Base-by-base conservation (phyloP, 1,284 basidiomycete genomes). In the Trichosporon sp. region DNA sequence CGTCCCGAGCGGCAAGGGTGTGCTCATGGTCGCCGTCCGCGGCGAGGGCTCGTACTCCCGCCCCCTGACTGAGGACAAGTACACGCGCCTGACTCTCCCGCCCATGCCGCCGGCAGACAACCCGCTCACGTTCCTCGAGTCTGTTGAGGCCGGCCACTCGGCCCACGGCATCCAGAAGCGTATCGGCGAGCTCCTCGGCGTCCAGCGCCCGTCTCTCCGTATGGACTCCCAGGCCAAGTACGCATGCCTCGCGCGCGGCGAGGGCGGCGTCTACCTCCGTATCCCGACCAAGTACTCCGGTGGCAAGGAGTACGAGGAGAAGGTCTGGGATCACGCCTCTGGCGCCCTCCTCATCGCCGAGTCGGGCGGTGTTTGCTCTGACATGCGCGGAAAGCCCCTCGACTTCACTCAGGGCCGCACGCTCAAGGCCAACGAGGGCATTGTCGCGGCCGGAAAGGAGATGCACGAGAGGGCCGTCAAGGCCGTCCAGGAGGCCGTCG, bases 211-310 rank as follows among this genome's bases (percentile, higher is more conserved):
- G 87, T 80, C 78, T 67, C 72, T 91, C n/a, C 88, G 94, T 35
- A 98, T 99, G 94, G 97, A 99, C 83, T 94, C 92, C 81, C 96
- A 98, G 84, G 95, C 95, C 7, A 99, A 99, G 85, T 99, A 99
- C 79, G 91, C 91, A 38, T 91, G 91, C 78, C 89, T 98, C 16
- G 90, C 91, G 1, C 87, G 96, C 56, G 94, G 95, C 0, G 93
- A 97, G 73, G 94, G 94, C 1, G 91, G 91, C 12, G 90, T 91
- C 46, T 99, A 99, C 84, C 86, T 99, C 68, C 88, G 96, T 32
- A 92, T 98, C 86, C 97, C 97, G 0, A 92, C 91, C 5, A 84
- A 83, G 71, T 85, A 84, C 76, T 81, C 78, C 68, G 83, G 86
- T 6, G 90, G 91, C 14, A 88, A 90, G 16, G 89, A 89, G 12